Base-by-base conservation (phyloP, 2,329 filamentous ascomycete genomes). In the Tolypocladium paradoxum region DNA sequence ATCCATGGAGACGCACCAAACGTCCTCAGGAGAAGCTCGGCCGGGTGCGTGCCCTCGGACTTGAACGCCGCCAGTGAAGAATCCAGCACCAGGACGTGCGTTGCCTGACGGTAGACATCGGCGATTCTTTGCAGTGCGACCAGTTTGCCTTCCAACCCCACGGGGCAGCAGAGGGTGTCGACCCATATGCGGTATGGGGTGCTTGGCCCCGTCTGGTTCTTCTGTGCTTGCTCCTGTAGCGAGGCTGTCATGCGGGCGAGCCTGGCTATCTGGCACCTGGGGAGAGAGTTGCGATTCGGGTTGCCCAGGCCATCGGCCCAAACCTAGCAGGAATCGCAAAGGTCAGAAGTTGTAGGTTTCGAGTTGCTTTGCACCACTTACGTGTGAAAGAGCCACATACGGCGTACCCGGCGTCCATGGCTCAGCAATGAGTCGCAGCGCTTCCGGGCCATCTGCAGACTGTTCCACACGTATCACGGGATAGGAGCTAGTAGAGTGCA, bases 231-330 rank as follows among this genome's bases (percentile, higher is more conserved):
- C 2, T 22, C 36, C 12, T 62, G 56, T 8, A 65, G 51, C 1
- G 55, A 53, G 2, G 56, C 56, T 7, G 66, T 59, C 4, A 68
- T 52, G 18, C 53, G 58, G 5, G 55, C 56, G 1, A 69, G 48
- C 18, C 61, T 57, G 0, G 58, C 37, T 7, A 70, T 47, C 51
- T 70, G 67, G 49, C 68, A 71, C 2, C 50, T 51, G 0, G 62
- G 64, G 4, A 70, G 58, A 4, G 66, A 55, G 48, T 68, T 70
- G 16, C 51, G 54, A 0, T 24, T 55, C 14, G 64, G 60, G 49
- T 68, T 68, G 3, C 66, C 68, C 12, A 69, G 54, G 0, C 68
- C 68, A 51, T 71, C 66, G 1, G 67, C 65, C 68, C 68, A 70
- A 20, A 70, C 65, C 61, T 61, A 45, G 27, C 22, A 11, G 11